Percentiles rank a stretch among this genome's conserved stretches.
Conservation (phyloP, 176 grass and related monocot genomes). For the Zea mays region DNA sequence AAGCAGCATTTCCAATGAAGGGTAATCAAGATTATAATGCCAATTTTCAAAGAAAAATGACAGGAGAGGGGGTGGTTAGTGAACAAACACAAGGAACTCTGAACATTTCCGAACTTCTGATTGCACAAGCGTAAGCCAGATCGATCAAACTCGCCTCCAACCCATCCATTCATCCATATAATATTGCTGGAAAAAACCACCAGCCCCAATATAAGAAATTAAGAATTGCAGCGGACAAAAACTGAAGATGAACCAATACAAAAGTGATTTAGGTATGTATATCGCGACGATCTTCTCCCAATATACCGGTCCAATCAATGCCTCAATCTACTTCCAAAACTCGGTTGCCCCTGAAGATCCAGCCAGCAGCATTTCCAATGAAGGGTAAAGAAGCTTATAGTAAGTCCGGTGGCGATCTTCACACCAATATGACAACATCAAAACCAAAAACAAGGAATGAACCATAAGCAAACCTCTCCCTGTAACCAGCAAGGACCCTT, state of each 20-base stretch:
- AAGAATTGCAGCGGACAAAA: not conserved
- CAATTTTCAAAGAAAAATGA: not conserved
- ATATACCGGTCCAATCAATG: not conserved
- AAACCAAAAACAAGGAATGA: not conserved
- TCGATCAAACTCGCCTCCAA: not conserved
- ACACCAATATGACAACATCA: not conserved
- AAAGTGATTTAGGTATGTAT: not conserved
- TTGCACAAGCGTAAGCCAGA: not conserved
- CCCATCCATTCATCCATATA: not conserved
- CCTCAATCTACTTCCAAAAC: not conserved
- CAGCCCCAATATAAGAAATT: not conserved
- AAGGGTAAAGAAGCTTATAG: no score
- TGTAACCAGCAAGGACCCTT: not conserved
- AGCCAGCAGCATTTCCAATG: not conserved
- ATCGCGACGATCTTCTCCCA: conserved; percentile 25
- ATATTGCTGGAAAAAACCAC: conserved; percentile 11
- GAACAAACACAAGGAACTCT: not conserved
- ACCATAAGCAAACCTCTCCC: conserved; percentile 27
- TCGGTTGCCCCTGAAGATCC: not conserved
- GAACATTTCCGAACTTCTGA: not conserved
- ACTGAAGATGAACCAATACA: not conserved
- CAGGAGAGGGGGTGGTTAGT: not conserved
- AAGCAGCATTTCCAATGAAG: not conserved
- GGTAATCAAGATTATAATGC: not conserved
- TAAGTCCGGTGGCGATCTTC: not conserved